Conservation (phyloP, 2,329 filamentous ascomycete species). For the Diaporthe humulicola region DNA sequence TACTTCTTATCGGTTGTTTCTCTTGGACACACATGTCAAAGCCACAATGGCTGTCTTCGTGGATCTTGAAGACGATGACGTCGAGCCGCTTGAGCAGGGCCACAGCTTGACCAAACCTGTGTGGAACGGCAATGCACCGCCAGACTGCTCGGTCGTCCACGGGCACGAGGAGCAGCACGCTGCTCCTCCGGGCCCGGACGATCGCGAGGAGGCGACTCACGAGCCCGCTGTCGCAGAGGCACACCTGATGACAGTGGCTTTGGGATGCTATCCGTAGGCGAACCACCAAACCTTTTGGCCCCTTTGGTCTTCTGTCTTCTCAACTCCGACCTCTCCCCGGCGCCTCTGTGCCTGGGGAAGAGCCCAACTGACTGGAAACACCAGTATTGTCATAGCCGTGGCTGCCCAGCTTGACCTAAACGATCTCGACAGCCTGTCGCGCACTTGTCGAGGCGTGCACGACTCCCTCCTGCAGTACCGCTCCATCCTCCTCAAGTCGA, state of each 20-base stretch:
- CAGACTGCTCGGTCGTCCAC: slow-evolving; percentile 25
- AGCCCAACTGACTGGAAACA: slow-evolving; percentile 40
- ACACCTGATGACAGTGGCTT: slow-evolving; percentile 71
- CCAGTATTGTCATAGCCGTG: slow-evolving; percentile 82
- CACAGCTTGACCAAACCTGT: slow-evolving; percentile 44
- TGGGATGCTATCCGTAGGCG: slow-evolving; percentile 78
- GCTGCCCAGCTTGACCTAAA: slow-evolving; percentile 87
- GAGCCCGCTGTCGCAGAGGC: slow-evolving; percentile 51
- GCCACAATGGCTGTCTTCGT: slow-evolving; percentile 51
- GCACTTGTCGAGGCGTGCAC: slow-evolving; percentile 84
- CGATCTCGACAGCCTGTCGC: slow-evolving; percentile 85
- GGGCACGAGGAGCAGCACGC: background rate
- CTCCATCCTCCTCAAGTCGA: slow-evolving; percentile 77
- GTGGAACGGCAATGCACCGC: slow-evolving; percentile 43
- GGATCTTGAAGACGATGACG: slow-evolving; percentile 49
- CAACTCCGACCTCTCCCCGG: slow-evolving; percentile 41
- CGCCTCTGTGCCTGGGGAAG: slow-evolving; percentile 25
- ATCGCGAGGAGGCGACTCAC: slow-evolving; percentile 42
- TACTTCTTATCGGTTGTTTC: background rate
- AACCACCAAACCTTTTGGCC: slow-evolving; percentile 49
- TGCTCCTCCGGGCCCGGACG: slow-evolving; percentile 28
- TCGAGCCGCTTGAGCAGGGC: slow-evolving; percentile 44
- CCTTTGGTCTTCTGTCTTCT: slow-evolving; percentile 41
- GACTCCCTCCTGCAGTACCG: slow-evolving; percentile 84
- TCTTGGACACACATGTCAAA: background rate